Base-by-base conservation (phyloP, 2,329 filamentous ascomycete genomes). In the Beauveria pseudobassiana region DNA sequence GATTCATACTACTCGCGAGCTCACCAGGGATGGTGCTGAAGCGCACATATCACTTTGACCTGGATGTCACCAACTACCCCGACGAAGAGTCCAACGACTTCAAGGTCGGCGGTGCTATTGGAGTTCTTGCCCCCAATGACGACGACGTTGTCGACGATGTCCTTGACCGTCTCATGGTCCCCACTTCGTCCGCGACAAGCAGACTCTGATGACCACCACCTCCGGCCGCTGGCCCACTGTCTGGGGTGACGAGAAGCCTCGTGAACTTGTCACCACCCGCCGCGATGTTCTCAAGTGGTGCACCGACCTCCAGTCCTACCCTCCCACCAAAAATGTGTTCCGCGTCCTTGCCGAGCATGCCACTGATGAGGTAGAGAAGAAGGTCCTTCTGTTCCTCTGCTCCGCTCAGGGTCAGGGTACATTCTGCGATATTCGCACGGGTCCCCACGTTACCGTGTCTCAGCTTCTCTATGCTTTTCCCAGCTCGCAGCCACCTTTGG, bases 281-380 rank as follows among this genome's bases (percentile, higher is more conserved):
- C 84, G 93, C 55, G 93, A 96, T 72, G 80, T 99, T n/a, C 80
- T 99, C 61, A 96, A 89, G 10, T 99, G 95, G 95, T 97, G 93
- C 72, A 87, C 89, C 28, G 95, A 99, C 73, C 86, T 98, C 64
- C 92, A 97, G 74, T 96, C 91, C 16, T 92, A 93, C 68, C 88
- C 93, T 1, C 93, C 95, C 0, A 96, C 89, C 40, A 98, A 98
- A 81, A 83, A 84, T 28, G 80, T 99, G 1, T 83, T 98, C 66
- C 88, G 93, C 22, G 75, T 97, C 8, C 79, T 99, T 62, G 93
- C 91, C 46, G 93, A 98, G 75, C 82, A 96, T 71, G 89, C 93
- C 18, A 81, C 84, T 8, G 88, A 91, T 55, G 82, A 85, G 20
- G 88, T 90, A 66, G 95, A 99, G 79, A 90, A 88, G 81, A 93